Conservation (phyloP, 192 early-diverging fungal genomes). For the Piromyces finnis region DNA sequence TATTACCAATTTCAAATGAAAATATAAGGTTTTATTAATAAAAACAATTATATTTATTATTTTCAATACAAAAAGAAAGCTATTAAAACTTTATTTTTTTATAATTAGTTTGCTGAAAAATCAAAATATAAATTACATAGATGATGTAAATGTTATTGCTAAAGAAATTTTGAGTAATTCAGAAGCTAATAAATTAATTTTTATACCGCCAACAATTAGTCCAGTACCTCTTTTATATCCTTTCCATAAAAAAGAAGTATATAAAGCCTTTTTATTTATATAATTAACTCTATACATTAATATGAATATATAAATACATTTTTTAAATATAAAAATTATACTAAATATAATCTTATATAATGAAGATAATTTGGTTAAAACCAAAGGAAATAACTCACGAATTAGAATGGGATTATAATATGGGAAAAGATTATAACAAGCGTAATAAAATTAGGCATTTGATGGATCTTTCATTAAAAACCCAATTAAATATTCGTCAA, state of each 20-base stretch:
- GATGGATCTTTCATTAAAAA: neutral
- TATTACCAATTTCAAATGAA: neutral
- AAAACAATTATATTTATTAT: no score
- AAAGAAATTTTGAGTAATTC: neutral
- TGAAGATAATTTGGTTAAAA: neutral
- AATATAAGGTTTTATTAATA: neutral
- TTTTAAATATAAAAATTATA: no score
- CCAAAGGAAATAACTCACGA: neutral
- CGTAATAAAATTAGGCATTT: neutral
- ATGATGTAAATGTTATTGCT: neutral
- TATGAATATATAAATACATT: no score
- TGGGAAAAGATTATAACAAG: neutral
- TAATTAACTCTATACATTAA: no score
- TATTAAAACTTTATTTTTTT: no score
- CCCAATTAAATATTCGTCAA: neutral
- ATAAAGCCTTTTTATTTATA: no score
- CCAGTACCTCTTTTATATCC: neutral
- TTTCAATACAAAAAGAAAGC: no score
- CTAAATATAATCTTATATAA: no score
- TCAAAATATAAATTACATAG: neutral
- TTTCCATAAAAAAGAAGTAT: neutral
- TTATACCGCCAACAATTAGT: neutral
- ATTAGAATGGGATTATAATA: neutral
- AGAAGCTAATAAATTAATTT: neutral
- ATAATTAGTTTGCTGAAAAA: neutral